Base-by-base conservation (phyloP, 192 early-diverging fungal species). In the Backusella westeae region DNA sequence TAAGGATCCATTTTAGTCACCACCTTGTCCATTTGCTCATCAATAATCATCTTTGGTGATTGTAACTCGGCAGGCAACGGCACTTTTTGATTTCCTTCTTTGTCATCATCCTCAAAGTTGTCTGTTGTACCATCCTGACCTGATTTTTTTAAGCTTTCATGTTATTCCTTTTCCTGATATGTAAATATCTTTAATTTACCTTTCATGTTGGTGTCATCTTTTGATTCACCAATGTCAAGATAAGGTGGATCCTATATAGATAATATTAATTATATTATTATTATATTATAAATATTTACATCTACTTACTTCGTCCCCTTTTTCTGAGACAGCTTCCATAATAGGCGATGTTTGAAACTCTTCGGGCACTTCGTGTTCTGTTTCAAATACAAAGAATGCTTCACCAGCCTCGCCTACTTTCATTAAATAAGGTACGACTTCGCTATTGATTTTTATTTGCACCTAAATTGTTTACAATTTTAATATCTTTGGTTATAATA, bases 401-500 rank as follows among this genome's bases (percentile, higher is more conserved):
- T 99, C 98, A 35, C 98, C 98, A 19, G 95, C 94, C 63, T 98
- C 98, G 12, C 97, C 95, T 7, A 99, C 91, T 76, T 99, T 99
- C 98, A 99, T 99, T 36, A 92, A 87, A 74, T 95, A 89, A 73
- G 93, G 90, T 12, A 92, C 88, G 0, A 82, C 78, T 76, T 87
- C 70, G 65, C 88, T 95, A 81, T 99, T 99, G 34, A 99, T 91
- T 6, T 89, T 86, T 42, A 99, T 86, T 49, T 94, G 90, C 44
- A 96, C 93, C 91, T 92, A 65, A 34, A 32, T 32, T 32, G 32
- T 34, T 29, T 26, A 29, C 6, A 32, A 23, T 59, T 9, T 59
- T 26, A 23, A 3, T 26, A 10, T 59, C 4, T 59, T 59, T 52
- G 19, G 6, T 14, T 5, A 5, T 17, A 14, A 44, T 44, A 44